Base-by-base conservation (phyloP, 2,329 filamentous ascomycete species). In the Xylaria hypoxylon region DNA sequence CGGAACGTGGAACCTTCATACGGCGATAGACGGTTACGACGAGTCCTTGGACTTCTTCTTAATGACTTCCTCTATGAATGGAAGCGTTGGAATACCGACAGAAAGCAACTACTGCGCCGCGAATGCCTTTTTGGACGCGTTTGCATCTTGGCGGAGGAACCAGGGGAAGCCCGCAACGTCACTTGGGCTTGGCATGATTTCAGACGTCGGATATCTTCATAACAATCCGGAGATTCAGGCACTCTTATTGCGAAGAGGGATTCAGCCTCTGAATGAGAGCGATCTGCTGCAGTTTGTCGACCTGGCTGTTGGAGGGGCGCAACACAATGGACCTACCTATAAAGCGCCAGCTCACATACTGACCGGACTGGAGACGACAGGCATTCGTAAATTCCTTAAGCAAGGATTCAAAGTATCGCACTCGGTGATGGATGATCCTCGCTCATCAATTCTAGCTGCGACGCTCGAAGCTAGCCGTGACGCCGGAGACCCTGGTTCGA, bases 91-190 rank as follows among this genome's bases (percentile, higher is more conserved):
- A 0, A 74, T 69, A 2, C 67, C 75, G 0, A 75, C 71, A 0
- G 79, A 81, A 55, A 68, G 67, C 40, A 80, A 79, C 57, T 81
- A 81, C 50, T 73, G 71, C 51, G 73, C 77, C 0, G 79, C 71
- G 0, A 81, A 81, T 64, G 68, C 56, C 17, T 81, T 76, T 66
- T 72, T 80, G 2, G 79, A 81, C 45, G 65, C 70, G 1, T 74
- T 79, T 11, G 70, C 75, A 0, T 57, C 71, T 0, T 74, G 74
- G 33, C 70, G 74, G 6, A 65, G 68, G 3, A 26, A 22, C 5
- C 69, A 70, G 0, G 77, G 77, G 0, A 66, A 75, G 0, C 65
- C 75, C 0, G 70, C 57, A 10, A 59, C 66, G 1, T 72, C 75
- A 1, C 4, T 78, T 0, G 73, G 71, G 0, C 52, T 77, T 1